These are phyloP conservation scores for Venturia aucupariae DNA, from an alignment of 2,329 filamentous ascomycete genomes.

Conservation along the genomic window DNA sequence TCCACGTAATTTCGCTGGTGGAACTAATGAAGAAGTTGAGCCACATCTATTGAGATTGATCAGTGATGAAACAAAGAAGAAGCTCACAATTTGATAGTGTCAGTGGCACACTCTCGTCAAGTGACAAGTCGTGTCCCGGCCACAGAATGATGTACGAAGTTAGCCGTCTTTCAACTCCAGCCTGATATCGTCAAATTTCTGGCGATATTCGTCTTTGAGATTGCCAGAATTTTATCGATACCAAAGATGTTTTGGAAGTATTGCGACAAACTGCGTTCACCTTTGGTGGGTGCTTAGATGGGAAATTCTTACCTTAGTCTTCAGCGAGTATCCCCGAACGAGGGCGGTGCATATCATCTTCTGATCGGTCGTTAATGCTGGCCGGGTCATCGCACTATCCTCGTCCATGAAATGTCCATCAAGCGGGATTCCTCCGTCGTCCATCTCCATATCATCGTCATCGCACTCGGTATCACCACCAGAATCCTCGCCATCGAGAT, in stretches of 20 bases:
- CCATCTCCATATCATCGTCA: not conserved
- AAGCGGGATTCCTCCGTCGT: slow-evolving; percentile 13
- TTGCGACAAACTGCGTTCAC: too few species aligned
- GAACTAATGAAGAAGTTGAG: slow-evolving; percentile 16
- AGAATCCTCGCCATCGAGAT: not conserved
- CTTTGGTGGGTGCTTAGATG: too few species aligned
- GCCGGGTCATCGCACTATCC: not conserved
- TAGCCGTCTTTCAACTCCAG: not conserved
- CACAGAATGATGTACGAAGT: too few species aligned
- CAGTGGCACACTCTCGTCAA: too few species aligned
- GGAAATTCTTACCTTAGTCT: slow-evolving; percentile 10
- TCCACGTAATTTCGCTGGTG: slow-evolving; percentile 25
- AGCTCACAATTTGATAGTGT: too few species aligned
- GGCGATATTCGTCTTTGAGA: not conserved
- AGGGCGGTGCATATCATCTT: slow-evolving; percentile 17
- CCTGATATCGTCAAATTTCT: not conserved
- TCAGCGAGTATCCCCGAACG: slow-evolving; percentile 19
- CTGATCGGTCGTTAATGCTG: slow-evolving; percentile 16
- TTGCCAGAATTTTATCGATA: too few species aligned
- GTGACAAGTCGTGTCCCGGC: too few species aligned
- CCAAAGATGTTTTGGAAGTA: too few species aligned
- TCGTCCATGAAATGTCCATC: slow-evolving; percentile 12
- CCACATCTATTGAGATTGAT: slow-evolving; percentile 13
- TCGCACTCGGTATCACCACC: not conserved
- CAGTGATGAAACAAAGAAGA: too few species aligned